These are phyloP conservation scores for Pythium sukuiense DNA, from an alignment of 352 stramenopile genomes.

Conservation along the genomic window DNA sequence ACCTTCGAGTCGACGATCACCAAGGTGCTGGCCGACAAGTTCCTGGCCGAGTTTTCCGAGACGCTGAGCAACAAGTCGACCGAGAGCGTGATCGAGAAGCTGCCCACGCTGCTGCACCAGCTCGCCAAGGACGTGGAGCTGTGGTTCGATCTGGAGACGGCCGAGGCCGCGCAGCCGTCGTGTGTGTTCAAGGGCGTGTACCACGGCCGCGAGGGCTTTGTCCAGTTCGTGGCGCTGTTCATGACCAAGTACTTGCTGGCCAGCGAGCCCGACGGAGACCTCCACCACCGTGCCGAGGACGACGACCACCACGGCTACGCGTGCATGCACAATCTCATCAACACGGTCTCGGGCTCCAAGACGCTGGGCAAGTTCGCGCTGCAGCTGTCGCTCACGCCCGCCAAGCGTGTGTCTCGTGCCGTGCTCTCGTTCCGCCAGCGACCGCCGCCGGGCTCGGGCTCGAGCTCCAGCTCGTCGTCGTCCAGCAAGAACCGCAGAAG, in stretches of 20 bases:
- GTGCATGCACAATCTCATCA: conserved; percentile 59
- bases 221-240: conserved; percentile 82
- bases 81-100: conserved; percentile 50
- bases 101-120: conserved; percentile 76
- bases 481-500: conserved; percentile 38
- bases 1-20: conserved; percentile 57
- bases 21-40: conserved; percentile 70
- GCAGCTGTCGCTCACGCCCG: conserved; percentile 82
- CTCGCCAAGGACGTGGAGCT: conserved; percentile 86
- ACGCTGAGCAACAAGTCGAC: conserved; percentile 40
- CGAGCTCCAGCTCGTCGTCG: conserved; percentile 32
- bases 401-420: conserved; percentile 78
- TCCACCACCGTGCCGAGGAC: conserved; percentile 57
- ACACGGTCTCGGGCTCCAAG: conserved; percentile 76
- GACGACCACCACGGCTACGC: conserved; percentile 76
- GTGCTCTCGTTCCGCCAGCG: conserved; percentile 84
- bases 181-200: conserved; percentile 89
- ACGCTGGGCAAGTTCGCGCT: conserved; percentile 74
- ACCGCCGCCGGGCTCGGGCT: conserved; percentile 19
- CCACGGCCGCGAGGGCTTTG: conserved; percentile 82
- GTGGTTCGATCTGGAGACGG: conserved; percentile 81
- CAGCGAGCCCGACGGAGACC: conserved; percentile 48
- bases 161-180: conserved; percentile 66
- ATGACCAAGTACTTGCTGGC: conserved; percentile 77
- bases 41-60: conserved; percentile 60